Percentiles rank a stretch among this genome's conserved stretches.
Conservation (phyloP, 192 early-diverging fungal genomes). For the Funneliformis mosseae region DNA sequence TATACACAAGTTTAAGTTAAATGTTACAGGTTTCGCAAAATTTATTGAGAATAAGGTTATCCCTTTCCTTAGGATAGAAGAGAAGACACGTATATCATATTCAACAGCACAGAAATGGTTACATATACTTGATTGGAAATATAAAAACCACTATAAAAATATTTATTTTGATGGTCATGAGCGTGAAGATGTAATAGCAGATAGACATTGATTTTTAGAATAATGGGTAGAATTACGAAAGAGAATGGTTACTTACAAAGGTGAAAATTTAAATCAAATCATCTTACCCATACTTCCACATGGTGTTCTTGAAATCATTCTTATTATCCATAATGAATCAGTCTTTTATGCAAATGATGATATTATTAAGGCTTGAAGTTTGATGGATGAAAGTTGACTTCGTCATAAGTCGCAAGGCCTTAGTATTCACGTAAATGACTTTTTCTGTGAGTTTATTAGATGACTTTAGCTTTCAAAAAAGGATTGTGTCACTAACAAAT, state of each 20-base stretch:
- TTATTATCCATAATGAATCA: too few species aligned
- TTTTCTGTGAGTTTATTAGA: background rate
- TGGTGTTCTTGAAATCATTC: background rate
- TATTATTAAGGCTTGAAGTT: background rate
- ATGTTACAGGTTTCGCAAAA: too few species aligned
- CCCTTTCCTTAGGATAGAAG: too few species aligned
- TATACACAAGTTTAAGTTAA: too few species aligned
- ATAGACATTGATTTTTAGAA: too few species aligned
- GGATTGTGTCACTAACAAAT: background rate
- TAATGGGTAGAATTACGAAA: too few species aligned
- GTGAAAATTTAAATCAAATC: background rate
- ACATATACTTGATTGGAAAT: background rate
- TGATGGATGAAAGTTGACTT: background rate
- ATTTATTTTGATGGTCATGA: too few species aligned
- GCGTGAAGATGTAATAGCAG: too few species aligned
- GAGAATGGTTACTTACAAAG: too few species aligned
- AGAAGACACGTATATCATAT: too few species aligned
- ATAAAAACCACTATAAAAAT: too few species aligned
- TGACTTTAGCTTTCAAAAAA: background rate
- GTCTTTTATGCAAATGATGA: background rate
- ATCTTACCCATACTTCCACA: conserved; percentile 7
- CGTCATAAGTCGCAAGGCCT: background rate
- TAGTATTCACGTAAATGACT: background rate
- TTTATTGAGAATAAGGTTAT: too few species aligned
- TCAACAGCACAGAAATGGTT: background rate